Conservation (phyloP, 1,284 basidiomycete species). For the Tetrapyrgos nigripes region DNA sequence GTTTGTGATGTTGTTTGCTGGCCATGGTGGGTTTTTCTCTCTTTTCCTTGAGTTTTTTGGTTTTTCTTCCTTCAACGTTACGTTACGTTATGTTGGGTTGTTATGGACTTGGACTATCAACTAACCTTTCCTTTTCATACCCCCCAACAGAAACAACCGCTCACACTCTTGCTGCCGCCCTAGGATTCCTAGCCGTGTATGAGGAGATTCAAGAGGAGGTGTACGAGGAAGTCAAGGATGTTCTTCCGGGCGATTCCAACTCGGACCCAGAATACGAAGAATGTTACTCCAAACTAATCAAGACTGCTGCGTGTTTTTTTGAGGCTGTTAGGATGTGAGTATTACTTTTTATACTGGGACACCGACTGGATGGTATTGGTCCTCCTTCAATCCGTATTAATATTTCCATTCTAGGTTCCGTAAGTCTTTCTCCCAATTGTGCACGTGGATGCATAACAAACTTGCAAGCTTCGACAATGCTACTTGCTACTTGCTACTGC, state of each 20-base stretch:
- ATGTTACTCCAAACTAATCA: slow-evolving; percentile 15
- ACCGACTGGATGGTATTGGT: too few relatives aligned
- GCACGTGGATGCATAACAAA: too few relatives aligned
- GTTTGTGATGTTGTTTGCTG: slow-evolving; percentile 25
- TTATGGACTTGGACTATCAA: too few relatives aligned
- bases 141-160: slow-evolving; percentile 23
- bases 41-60: too few relatives aligned
- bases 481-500: too few relatives aligned
- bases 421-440: not conserved
- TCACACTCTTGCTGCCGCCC: slow-evolving; percentile 18
- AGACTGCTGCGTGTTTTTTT: slow-evolving; percentile 22
- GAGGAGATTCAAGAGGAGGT: slow-evolving; percentile 26
- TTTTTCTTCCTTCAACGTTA: not conserved
- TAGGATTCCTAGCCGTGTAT: slow-evolving; percentile 27
- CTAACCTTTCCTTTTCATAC: not conserved
- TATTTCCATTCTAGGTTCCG: not conserved
- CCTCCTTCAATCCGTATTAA: too few relatives aligned
- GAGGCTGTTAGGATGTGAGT: slow-evolving; percentile 25
- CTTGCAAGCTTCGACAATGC: too few relatives aligned
- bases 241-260: slow-evolving; percentile 3
- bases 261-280: slow-evolving; percentile 22
- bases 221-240: slow-evolving; percentile 18
- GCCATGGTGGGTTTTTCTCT: slow-evolving; percentile 20
- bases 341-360: not conserved
- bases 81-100: too few relatives aligned